Percentiles rank a stretch among this genome's conserved stretches.
Conservation (phyloP, 169 alveolate genomes). For the Cryptosporidium tyzzeri region DNA sequence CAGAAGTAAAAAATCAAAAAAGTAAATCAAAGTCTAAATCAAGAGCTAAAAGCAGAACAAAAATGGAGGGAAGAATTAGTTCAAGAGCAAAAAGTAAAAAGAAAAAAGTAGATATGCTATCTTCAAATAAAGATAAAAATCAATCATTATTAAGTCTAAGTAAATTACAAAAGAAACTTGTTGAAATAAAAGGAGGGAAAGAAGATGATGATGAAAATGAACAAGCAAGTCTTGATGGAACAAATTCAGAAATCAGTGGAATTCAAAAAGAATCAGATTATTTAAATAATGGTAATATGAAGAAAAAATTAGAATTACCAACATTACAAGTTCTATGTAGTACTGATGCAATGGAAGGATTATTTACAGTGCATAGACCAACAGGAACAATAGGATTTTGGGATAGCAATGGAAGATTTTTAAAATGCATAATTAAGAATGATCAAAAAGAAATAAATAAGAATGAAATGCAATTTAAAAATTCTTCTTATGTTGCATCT, state of each 20-base stretch:
- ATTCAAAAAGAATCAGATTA: neutral
- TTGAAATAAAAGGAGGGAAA: neutral
- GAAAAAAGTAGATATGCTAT: constrained; percentile 6
- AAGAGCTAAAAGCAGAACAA: constrained; percentile 18
- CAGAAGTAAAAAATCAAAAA: constrained; percentile 15
- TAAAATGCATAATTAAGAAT: constrained; percentile 51
- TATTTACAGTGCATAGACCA: constrained; percentile 60
- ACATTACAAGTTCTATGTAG: constrained; percentile 69
- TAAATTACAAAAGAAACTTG: constrained; percentile 55
- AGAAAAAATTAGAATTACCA: constrained; percentile 44
- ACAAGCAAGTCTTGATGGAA: neutral
- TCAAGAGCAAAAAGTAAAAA: constrained; percentile 7
- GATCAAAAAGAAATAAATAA: constrained; percentile 21
- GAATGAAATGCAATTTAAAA: constrained; percentile 9
- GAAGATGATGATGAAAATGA: constrained; percentile 12
- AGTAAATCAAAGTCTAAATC: constrained; percentile 16
- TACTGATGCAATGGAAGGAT: constrained; percentile 75
- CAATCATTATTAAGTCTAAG: constrained; percentile 17
- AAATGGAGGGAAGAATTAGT: constrained; percentile 24
- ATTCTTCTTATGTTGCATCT: constrained; percentile 1
- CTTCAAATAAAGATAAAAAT: neutral
- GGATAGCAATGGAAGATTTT: constrained; percentile 76
- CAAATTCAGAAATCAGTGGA: neutral
- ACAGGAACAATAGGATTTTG: constrained; percentile 74
- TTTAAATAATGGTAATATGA: neutral